phyloP scores from a whole-genome alignment of 163 green algal species.

The Scenedesmus sp. region DNA sequence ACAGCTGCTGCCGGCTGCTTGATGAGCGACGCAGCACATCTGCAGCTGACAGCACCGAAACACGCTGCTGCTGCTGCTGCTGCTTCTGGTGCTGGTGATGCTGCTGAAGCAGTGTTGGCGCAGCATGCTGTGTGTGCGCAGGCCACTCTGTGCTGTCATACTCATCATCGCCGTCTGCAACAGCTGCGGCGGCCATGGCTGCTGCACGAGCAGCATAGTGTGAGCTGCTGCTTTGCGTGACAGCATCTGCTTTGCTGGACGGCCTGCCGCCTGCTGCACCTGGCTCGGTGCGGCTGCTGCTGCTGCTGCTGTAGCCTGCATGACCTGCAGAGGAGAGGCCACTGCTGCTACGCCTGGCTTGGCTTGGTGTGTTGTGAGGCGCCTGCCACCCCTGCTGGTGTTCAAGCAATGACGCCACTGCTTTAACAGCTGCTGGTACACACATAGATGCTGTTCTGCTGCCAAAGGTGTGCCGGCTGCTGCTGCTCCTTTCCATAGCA shows the following conservation, averaged over 20 bases:
- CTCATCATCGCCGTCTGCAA: background rate
- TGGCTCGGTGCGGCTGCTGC: background rate
- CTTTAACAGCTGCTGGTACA: background rate
- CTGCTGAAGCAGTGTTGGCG: background rate
- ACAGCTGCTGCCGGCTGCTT: constrained; percentile 21
- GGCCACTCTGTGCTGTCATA: background rate
- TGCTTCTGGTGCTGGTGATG: no score
- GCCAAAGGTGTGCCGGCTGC: background rate
- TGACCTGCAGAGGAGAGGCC: background rate
- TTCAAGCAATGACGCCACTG: background rate
- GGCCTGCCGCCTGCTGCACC: background rate
- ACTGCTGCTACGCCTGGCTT: background rate
- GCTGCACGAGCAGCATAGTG: background rate
- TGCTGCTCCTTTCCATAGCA: background rate
- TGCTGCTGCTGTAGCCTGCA: background rate
- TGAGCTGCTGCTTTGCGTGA: background rate
- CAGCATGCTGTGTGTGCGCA: background rate
- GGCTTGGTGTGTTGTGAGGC: background rate
- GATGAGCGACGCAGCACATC: background rate
- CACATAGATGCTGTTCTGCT: background rate
- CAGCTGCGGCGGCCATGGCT: background rate
- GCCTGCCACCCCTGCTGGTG: background rate
- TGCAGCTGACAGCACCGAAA: constrained; percentile 8
- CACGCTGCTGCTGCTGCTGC: no score
- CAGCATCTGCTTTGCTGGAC: background rate